Conservation (phyloP, 106 monocot genomes). For the Chionographis japonica region DNA sequence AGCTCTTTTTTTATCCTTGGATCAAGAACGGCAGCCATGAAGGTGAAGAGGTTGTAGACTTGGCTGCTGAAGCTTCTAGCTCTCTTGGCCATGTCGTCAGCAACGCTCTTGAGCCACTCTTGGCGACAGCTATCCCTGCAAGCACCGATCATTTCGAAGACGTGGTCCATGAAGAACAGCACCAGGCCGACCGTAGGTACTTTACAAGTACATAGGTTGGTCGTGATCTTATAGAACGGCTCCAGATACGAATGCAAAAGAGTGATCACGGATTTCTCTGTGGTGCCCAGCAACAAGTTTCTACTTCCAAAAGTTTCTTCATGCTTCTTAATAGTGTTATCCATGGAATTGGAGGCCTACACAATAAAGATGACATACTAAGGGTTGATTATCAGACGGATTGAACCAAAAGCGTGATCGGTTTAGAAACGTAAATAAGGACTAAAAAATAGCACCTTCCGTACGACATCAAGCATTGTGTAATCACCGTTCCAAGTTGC, state of each 20-base stretch:
- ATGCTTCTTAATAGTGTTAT: conserved; percentile 63
- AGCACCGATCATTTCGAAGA: conserved; percentile 55
- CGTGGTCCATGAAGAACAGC: conserved; percentile 90
- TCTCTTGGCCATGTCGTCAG: conserved; percentile 64
- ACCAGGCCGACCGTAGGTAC: conserved; percentile 61
- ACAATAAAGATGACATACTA: neutral
- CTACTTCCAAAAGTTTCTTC: conserved; percentile 49
- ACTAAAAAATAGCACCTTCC: conserved; percentile 45
- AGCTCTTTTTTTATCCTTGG: conserved; percentile 87
- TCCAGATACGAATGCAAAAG: conserved; percentile 60
- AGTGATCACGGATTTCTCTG: conserved; percentile 53
- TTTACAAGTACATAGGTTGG: conserved; percentile 69
- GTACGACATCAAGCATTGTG: conserved; percentile 71
- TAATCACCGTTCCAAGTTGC: conserved; percentile 74
- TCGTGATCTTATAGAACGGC: conserved; percentile 77
- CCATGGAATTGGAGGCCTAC: conserved; percentile 80
- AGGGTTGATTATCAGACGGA: neutral
- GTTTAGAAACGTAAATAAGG: neutral
- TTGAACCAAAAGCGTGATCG: neutral
- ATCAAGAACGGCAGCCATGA: conserved; percentile 73
- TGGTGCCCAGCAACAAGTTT: conserved; percentile 31
- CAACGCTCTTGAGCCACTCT: conserved; percentile 77
- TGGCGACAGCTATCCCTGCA: conserved; percentile 51
- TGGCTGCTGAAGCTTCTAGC: conserved; percentile 46
- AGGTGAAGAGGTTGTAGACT: conserved; percentile 63